Evolutionary conservation across 2,329 filamentous ascomycete species (phyloP).

Genomic region (Lasiodiplodia citricola): DNA sequence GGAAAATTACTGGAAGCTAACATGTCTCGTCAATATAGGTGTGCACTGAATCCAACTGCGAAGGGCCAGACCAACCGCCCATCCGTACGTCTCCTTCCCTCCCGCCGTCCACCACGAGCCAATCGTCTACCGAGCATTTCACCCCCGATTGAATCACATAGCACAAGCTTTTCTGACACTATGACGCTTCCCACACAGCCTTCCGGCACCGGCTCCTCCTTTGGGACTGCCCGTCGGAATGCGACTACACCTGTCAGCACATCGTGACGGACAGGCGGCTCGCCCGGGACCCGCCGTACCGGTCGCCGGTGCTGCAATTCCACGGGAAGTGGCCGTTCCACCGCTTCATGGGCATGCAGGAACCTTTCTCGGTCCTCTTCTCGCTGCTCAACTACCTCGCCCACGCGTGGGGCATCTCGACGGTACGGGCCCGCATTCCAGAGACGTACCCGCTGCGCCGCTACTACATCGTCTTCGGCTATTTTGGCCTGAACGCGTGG

Average conservation of each 20-base stretch:
- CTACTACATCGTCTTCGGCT: constrained; percentile 82
- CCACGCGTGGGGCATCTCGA: constrained; percentile 76
- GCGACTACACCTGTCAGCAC: constrained; percentile 98
- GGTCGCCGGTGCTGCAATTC: constrained; percentile 80
- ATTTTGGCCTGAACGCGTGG: constrained; percentile 84
- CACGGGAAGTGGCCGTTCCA: constrained; percentile 99
- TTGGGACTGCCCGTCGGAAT: constrained; percentile 92
- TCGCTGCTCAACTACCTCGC: constrained; percentile 89
- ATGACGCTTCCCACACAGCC: constrained; percentile 57
- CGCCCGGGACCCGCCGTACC: constrained; percentile 66
- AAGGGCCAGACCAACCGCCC: constrained; percentile 61
- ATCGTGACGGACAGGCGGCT: constrained; percentile 79
- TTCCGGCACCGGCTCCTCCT: constrained; percentile 83
- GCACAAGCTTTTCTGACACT: not conserved
- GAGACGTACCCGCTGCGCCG: constrained; percentile 73
- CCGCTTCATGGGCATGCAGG: constrained; percentile 89
- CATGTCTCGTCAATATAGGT: constrained; percentile 58
- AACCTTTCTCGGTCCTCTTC: constrained; percentile 92
- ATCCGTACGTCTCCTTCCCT: constrained; percentile 67
- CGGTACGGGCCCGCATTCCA: constrained; percentile 73
- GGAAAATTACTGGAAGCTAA: constrained; percentile 28
- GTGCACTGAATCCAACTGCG: constrained; percentile 82
- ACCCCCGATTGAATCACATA: constrained; percentile 20
- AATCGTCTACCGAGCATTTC: constrained; percentile 24
- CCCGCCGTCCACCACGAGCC: not conserved